A percentile compares a stretch with the other conserved stretches of the same genome.
These are phyloP conservation scores for Monosporascus sp. DNA, from an alignment of 2,329 filamentous ascomycete species.

Conservation along the genomic window DNA sequence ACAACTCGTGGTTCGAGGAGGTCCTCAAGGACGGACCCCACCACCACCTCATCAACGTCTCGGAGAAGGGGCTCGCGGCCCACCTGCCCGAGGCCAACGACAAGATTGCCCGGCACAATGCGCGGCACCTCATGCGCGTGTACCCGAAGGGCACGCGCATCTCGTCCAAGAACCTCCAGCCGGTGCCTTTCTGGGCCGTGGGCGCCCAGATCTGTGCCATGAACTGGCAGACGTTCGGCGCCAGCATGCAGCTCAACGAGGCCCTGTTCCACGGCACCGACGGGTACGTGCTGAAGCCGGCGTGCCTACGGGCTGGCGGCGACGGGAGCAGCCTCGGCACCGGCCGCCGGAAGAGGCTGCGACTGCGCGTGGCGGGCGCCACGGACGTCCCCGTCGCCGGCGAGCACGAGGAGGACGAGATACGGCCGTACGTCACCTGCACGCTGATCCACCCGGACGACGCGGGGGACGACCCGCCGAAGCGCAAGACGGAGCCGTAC, in stretches of 20 bases:
- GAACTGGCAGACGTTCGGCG: slow-evolving; percentile 66
- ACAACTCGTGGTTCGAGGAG: slow-evolving; percentile 60
- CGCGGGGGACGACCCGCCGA: slow-evolving; percentile 42
- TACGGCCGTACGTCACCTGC: slow-evolving; percentile 63
- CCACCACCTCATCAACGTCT: slow-evolving; percentile 52
- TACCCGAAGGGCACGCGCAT: slow-evolving; percentile 67
- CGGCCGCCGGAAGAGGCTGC: slow-evolving; percentile 44
- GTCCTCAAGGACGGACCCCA: slow-evolving; percentile 30
- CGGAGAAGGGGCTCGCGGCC: slow-evolving; percentile 52
- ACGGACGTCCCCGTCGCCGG: slow-evolving; percentile 53
- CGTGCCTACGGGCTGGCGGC: slow-evolving; percentile 52
- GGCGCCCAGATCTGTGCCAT: slow-evolving; percentile 66
- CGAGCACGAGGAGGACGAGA: slow-evolving; percentile 44
- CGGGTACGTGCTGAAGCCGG: slow-evolving; percentile 63
- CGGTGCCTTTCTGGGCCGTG: slow-evolving; percentile 60
- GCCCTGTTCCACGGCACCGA: slow-evolving; percentile 61
- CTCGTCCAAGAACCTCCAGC: slow-evolving; percentile 59
- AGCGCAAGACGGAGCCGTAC: slow-evolving; percentile 59
- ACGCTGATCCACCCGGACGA: slow-evolving; percentile 56
- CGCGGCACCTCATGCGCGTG: slow-evolving; percentile 64
- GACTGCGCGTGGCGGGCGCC: slow-evolving; percentile 57
- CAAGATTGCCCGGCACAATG: slow-evolving; percentile 56
- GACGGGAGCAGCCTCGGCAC: slow-evolving; percentile 40
- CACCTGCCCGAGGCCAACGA: slow-evolving; percentile 43
- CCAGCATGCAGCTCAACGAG: slow-evolving; percentile 63